A percentile compares a stretch with the other conserved stretches of the same genome.
Conservation (phyloP, 2,329 filamentous ascomycete genomes). For the Aureobasidium subglaciale region DNA sequence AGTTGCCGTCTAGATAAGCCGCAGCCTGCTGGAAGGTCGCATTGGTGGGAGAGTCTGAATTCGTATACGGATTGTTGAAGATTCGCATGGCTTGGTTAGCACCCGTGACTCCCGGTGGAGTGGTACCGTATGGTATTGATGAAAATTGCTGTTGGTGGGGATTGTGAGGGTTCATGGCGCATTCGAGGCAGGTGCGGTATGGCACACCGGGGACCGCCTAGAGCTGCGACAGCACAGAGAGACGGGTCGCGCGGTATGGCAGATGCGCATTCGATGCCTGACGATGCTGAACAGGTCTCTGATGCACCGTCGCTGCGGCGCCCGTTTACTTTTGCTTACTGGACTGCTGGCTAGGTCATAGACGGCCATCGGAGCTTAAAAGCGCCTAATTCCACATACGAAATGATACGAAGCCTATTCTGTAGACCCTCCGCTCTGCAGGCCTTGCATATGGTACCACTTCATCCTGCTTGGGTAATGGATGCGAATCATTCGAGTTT, state of each 20-base stretch:
- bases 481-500: not conserved
- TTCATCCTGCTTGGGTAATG: not conserved
- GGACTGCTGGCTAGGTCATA: not conserved
- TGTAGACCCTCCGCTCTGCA: no score
- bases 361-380: not conserved
- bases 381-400: conserved; percentile 1
- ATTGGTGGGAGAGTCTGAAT: conserved; percentile 1
- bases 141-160: conserved; percentile 7
- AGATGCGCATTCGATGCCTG: not conserved
- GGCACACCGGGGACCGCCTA: not conserved
- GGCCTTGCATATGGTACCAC: not conserved
- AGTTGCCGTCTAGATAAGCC: conserved; percentile 15
- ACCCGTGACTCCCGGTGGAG: conserved; percentile 1
- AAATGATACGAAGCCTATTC: not conserved
- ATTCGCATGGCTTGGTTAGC: conserved; percentile 14
- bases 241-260: not conserved
- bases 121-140: not conserved
- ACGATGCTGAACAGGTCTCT: not conserved
- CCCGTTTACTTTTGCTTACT: conserved; percentile 10
- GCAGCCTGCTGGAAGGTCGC: conserved; percentile 11
- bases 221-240: not conserved
- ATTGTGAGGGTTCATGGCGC: conserved; percentile 10
- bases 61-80: conserved; percentile 11
- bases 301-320: not conserved
- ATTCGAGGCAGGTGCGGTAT: not conserved